Base-by-base conservation (phyloP, 2,329 filamentous ascomycete genomes). In the Pseudogymnoascus sp. region DNA sequence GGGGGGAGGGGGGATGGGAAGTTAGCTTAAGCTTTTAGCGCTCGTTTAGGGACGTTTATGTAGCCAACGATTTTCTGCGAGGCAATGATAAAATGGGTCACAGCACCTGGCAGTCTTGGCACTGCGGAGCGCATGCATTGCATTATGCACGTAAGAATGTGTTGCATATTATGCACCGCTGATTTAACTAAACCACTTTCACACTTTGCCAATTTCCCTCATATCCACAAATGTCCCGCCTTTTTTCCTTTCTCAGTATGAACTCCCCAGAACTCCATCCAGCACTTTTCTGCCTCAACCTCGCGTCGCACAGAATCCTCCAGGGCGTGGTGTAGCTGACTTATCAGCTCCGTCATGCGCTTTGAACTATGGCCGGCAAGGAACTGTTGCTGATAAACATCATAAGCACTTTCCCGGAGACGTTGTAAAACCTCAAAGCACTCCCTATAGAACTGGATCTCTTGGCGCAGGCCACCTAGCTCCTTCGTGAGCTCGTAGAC, bases 401-500 rank as follows among this genome's bases (percentile, higher is more conserved):
- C 39, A 28, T 66, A 66, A 7, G 36, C 22, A 5, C 57, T 64
- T 63, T 66, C 62, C 36, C 65, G 65, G 11, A 66, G 60, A 36
- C 61, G 25, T 61, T 66, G 60, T 14, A 66, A 58, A 37, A 59
- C 62, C 47, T 64, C 58, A 28, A 66, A 66, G 35, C 59, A 39
- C 57, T 65, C 28, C 50, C 62, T 25, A 30, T 66, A 66, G 58
- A 66, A 66, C 38, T 62, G 28, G 30, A 63, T 61, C 50, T 66
- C 64, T 61, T 64, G 50, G 36, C 62, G 61, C 35, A 62, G n/a
- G n/a, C 63, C 14, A 38, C 65, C 41, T 15, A 64, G 35, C 37
- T 65, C 65, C 36, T 57, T 61, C 8, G 62, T 66, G 25, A 66
- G 62, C 62, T 66, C 62, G 60, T 66, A 43, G n/a, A 66, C 36